Evolutionary conservation across 345 rosid species (phyloP), one percentile per base, ranked within the genome.

Genomic region (Boechera retrofracta): DNA sequence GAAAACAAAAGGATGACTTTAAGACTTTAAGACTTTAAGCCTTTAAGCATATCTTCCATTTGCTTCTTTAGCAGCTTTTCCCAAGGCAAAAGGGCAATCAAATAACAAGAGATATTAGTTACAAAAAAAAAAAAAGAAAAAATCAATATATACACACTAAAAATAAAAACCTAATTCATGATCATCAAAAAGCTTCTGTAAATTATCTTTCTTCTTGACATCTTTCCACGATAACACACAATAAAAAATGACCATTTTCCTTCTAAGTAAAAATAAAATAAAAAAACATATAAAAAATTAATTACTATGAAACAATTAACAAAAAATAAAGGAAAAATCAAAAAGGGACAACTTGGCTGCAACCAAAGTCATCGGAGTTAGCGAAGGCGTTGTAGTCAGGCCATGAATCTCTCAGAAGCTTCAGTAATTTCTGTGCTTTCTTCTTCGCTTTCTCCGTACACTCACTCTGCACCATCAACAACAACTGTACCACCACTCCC

Each of bases 391-490:
- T 45, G 49, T 88, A 88, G 29, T 82, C 88, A 8, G 94, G 97
- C 98, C 97, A 94, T 16, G 88, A 85, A 56, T 92, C 90, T 77
- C 97, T 80, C 2, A 95, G 84, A 79, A 89, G 78, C 83, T 95
- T 95, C 73, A 95, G 71, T 69, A 95, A 47, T 86, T 85, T 74
- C 87, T 95, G 98, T 0, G 96, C 98, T 76, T 95, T 95, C 85
- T 93, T 81, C 87, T 95, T 95, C 4, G 97, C 99, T 16, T 96
- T 82, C 28, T 88, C 98, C 85, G 98, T 95, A 77, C 98, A 92
- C 21, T 92, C 97, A 60, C 97, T 92, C 79, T 95, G 99, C 77
- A 92, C 97, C 75, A 95, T 74, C 57, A 95, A 72, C 73, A 92
- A 61, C 83, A 92, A 66, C 82, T 87, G 94, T 5, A 92, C 89